Percentiles rank a stretch among this genome's conserved stretches.
Evolutionary conservation across 768 basidiomycete species (phyloP).

Genomic region (Cystobasidium tubakii): DNA sequence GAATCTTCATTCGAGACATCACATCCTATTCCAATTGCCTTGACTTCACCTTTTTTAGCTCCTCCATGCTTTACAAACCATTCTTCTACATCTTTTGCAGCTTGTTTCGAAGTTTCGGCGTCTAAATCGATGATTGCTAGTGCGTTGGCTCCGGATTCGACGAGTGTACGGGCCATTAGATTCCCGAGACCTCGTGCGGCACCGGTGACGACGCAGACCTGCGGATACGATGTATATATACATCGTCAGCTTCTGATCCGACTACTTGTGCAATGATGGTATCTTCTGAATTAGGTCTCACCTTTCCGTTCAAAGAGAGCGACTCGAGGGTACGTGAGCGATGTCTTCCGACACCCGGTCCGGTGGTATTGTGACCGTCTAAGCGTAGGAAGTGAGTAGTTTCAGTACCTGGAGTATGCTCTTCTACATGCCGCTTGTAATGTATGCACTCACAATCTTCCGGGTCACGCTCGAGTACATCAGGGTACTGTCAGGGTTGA

Average conservation of each 20-base stretch:
- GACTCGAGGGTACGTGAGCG: not conserved
- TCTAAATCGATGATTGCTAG: conserved; percentile 78
- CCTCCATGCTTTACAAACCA: conserved; percentile 57
- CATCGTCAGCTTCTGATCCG: not conserved
- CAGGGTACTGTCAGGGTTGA: conserved; percentile 6
- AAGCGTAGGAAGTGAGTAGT: not conserved
- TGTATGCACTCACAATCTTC: not conserved
- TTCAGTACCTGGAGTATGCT: too few species aligned
- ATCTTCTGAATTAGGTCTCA: not conserved
- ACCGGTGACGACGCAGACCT: conserved; percentile 90
- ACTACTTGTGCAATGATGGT: conserved; percentile 19
- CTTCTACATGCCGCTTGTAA: too few species aligned
- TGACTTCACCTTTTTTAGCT: conserved; percentile 57
- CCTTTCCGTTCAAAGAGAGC: conserved; percentile 11
- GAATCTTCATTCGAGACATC: conserved; percentile 78
- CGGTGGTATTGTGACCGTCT: conserved; percentile 33
- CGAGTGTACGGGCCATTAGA: conserved; percentile 82
- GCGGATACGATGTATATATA: not conserved
- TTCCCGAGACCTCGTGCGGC: conserved; percentile 85
- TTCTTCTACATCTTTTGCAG: conserved; percentile 64
- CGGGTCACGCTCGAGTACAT: not conserved
- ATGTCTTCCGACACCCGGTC: conserved; percentile 53
- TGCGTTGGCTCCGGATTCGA: conserved; percentile 71
- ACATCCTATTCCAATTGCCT: conserved; percentile 71
- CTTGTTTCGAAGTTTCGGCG: conserved; percentile 60